Evolutionary conservation across 1,139 yeast genomes (phyloP), one percentile per base, ranked within the genome.

Genomic region (Hanseniaspora sp.): DNA sequence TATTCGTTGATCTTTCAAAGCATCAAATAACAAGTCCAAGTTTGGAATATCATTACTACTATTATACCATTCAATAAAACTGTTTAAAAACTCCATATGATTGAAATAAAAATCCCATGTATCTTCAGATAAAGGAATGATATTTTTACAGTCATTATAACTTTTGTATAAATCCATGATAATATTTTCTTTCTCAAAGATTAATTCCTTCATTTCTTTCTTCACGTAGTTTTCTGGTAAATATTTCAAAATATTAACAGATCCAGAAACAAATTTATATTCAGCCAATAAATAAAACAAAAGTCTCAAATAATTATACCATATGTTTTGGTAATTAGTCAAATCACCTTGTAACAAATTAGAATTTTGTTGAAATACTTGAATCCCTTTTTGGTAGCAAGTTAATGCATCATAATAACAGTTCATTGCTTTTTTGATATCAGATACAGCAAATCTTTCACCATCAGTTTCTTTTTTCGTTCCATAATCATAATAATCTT

Each of bases 391-490:
- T 29, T 62, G 60, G 49, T 67, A 67, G n/a, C 59, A 49, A 30
- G 58, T 59, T 35, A 59, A 56, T 0, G 70, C 68, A 52, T 57
- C 56, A 13, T 59, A 46, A 51, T 64, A 66, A 45, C 61, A 61
- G 40, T 63, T 56, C n/a, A 67, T 54, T 12, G 65, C 59, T 45
- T 65, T 65, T 47, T 61, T 62, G 13, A 66, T 57, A 52, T 67
- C 70, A 1, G 69, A 66, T 6, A 63, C 57, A 6, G 62, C 54
- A 69, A 69, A 67, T 49, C 70, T 60, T 49, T 66, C 69, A 17
- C 67, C 70, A 46, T 65, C 66, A 49, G 66, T 69, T 56, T 67
- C 70, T 45, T 55, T 58, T 5, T 60, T 59, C 1, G 63, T 62
- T 7, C 64, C 70, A 48, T 63, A 65, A 13, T 58, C 57, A 51